Evolutionary conservation across 768 basidiomycete species (phyloP).

Genomic region (Suillus clintonianus): DNA sequence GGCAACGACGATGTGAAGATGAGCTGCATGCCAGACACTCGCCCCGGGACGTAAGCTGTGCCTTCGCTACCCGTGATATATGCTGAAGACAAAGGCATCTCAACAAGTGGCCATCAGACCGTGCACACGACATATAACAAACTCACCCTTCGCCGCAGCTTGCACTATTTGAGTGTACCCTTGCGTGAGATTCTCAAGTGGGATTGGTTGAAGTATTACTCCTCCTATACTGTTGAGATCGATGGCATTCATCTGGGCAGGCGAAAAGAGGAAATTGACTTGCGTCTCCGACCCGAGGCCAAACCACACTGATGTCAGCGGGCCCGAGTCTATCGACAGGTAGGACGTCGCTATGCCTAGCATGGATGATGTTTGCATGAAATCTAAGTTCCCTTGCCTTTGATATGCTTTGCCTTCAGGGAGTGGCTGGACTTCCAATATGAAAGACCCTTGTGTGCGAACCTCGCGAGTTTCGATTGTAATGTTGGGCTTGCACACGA

Average conservation of each 20-base stretch:
- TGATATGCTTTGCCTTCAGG: not conserved
- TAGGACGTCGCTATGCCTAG: not conserved
- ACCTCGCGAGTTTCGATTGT: conserved; percentile 23
- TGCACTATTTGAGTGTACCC: conserved; percentile 6
- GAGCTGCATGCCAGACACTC: not conserved
- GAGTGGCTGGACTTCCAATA: conserved; percentile 15
- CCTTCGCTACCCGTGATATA: conserved; percentile 3
- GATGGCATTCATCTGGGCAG: not conserved
- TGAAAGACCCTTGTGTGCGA: conserved; percentile 16
- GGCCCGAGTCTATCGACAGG: conserved; percentile 1
- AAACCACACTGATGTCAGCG: not conserved
- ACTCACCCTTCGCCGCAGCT: conserved; percentile 6
- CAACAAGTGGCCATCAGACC: not conserved
- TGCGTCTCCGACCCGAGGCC: conserved; percentile 8
- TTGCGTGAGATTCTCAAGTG: conserved; percentile 2
- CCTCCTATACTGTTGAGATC: not conserved
- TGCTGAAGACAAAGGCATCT: not conserved
- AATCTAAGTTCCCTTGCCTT: conserved; percentile 8
- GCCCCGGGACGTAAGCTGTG: conserved; percentile 9
- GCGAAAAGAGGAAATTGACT: conserved; percentile 3
- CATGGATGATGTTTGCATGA: conserved; percentile 3
- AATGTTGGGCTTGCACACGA: conserved; percentile 24
- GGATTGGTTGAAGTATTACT: not conserved
- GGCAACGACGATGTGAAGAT: conserved; percentile 12
- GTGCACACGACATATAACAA: not conserved